phyloP scores from a whole-genome alignment of 768 basidiomycete species.

The Goffeauzyma gilvescens region DNA sequence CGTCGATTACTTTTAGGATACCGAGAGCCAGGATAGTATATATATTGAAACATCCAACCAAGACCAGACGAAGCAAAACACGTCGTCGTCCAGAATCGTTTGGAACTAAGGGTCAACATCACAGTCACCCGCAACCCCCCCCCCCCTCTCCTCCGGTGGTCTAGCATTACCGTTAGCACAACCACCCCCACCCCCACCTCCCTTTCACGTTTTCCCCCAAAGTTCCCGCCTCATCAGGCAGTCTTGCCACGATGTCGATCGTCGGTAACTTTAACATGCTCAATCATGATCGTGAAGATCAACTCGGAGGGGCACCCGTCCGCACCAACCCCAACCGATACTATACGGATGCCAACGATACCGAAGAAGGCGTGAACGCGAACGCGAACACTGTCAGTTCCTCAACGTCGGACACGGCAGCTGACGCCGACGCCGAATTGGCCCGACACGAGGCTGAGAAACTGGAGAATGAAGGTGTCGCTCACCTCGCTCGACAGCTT shows the following conservation, averaged over 20 bases:
- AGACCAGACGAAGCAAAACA: no score
- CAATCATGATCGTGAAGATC: slow-evolving; percentile 3
- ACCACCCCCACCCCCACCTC: no score
- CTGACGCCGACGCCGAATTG: neutral
- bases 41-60: no score
- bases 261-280: slow-evolving; percentile 7
- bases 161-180: no score
- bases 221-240: no score
- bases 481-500: slow-evolving; percentile 14
- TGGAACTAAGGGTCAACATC: no score
- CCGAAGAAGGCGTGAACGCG: neutral
- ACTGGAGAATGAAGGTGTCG: slow-evolving; percentile 5
- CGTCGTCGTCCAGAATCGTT: no score
- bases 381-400: neutral
- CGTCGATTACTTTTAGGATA: no score
- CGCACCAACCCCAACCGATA: neutral
- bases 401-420: neutral
- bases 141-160: no score
- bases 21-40: no score
- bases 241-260: slow-evolving; percentile 5
- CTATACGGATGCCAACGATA: neutral
- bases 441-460: neutral
- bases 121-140: no score
- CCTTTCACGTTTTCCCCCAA: no score
- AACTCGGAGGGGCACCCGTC: neutral